phyloP scores from a whole-genome alignment of 306 rosid genomes.

The Sechiopsis laciniata region DNA sequence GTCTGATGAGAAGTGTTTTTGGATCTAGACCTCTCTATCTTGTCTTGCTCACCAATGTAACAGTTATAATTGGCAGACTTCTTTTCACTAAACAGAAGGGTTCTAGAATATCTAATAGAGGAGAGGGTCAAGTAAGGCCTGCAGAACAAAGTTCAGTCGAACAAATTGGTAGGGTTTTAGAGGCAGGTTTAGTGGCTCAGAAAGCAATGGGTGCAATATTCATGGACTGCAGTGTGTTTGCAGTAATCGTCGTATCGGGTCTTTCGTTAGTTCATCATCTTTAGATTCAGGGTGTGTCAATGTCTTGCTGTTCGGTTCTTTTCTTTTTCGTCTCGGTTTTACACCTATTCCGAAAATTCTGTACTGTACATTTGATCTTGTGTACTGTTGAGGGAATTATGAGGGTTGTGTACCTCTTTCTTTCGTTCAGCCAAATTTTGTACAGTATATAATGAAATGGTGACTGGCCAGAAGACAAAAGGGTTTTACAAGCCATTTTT shows the following conservation, averaged over 20 bases:
- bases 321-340: not conserved
- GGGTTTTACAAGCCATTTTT: not conserved
- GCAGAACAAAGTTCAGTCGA: constrained; percentile 34
- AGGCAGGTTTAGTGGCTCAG: constrained; percentile 38
- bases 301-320: not conserved
- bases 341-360: not conserved
- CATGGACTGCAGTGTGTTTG: constrained; percentile 66
- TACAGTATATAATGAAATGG: too few species aligned
- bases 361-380: not conserved
- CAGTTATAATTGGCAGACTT: constrained; percentile 49
- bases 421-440: not conserved
- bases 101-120: constrained; percentile 19
- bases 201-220: constrained; percentile 57
- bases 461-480: not conserved
- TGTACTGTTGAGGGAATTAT: not conserved
- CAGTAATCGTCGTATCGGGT: constrained; percentile 54
- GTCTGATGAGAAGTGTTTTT: constrained; percentile 32
- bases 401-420: not conserved
- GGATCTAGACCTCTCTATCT: constrained; percentile 56
- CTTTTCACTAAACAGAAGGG: constrained; percentile 31
- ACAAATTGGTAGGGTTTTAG: constrained; percentile 43
- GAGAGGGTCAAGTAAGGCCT: constrained; percentile 11
- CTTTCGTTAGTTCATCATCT: constrained; percentile 34
- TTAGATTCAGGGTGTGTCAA: not conserved
- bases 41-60: constrained; percentile 54